Evolutionary conservation across 108 stramenopile genomes (phyloP), one percentile per base, ranked within the genome.

Genomic region (Cyclotella choctawhatcheeana): DNA sequence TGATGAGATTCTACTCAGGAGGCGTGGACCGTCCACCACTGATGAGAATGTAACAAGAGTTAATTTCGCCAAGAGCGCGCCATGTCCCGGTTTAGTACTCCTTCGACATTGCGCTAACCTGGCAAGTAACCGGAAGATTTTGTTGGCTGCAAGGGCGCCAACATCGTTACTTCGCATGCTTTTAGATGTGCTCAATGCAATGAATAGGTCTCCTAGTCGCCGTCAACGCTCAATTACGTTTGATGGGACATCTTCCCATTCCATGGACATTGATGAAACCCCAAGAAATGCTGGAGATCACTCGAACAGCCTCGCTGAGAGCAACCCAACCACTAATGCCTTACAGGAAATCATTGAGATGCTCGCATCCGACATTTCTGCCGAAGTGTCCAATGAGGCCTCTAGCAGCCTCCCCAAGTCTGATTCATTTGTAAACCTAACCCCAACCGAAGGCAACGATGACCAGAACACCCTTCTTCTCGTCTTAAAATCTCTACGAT

Each of bases 321-420:
- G 67, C 52, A 78, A 80, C 31, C 82, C 88, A 26, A 94, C 93
- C 14, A 87, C 89, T 4, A 78, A 84, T 63, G 62, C 69, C 0
- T 59, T 94, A 29, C 88, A 94, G 76, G 90, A 89, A 51, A 76
- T 92, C 10, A 94, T 94, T 59, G 89, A 92, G 63, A 62, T 79
- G 44, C 59, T 94, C 0, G 88, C 93, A 48, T 88, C 89, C 5
- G 93, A 94, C 44, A 94, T 94, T 58, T 83, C 83, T 21, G 44
- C 61, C 21, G 75, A 83, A 58, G 64, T 81, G 2, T 29, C 61
- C 26, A 48, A 66, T 34, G 51, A 66, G 10, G 50, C 88, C 13
- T 58, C 73, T 21, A 27, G 32, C 51, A 52, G 21, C n/a, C 17
- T 73, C 16, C 68, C 50, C 26, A 45, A 1, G 34, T 40, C 74